Base-by-base conservation (phyloP, 2,329 filamentous ascomycete species). In the Trichothecium sympodiale region DNA sequence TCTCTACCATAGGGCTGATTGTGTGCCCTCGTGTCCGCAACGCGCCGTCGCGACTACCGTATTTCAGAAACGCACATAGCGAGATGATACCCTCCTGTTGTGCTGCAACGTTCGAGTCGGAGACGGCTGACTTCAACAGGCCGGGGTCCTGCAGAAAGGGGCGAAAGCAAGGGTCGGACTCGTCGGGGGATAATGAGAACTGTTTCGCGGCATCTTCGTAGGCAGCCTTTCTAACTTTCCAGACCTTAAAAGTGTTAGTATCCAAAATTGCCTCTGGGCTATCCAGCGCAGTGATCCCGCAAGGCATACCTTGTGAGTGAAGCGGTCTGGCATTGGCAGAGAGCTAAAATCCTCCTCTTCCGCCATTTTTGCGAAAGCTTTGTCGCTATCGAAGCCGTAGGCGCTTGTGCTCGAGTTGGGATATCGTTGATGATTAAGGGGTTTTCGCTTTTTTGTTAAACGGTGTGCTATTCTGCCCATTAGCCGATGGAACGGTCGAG, bases 171-270 rank as follows among this genome's bases (percentile, higher is more conserved):
- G 87, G 79, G 54, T 93, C 83, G 47, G 78, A 74, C 55, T 96
- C 89, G 60, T 88, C 81, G 41, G 85, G 80, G 5, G 88, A 86
- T 39, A 75, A 67, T 54, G 87, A 80, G 57, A 98, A 96, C 46
- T 80, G 75, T 58, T 91, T 88, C 29, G 82, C 76, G 15, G 86
- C 88, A 46, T 91, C 86, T 69, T 98, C 91, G 56, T 96, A 98
- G 36, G 80, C 91, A 53, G 77, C 78, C 64, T 98, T 98, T 52
- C 91, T 77, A 29, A 94, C 88, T 71, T 98, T 98, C 91, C 91
- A 98, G 52, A 83, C 76, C 82, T 83, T 17, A 3, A 20, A 38
- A 33, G 39, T 40, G 34, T 48, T 36, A 45, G 43, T 28, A 20
- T 25, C 10, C 17, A 40, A 31, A 9, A 14, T 8, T 27, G 8